These are phyloP conservation scores for Ganoderma meredithae DNA, from an alignment of 1,284 basidiomycete species.

Conservation along the genomic window DNA sequence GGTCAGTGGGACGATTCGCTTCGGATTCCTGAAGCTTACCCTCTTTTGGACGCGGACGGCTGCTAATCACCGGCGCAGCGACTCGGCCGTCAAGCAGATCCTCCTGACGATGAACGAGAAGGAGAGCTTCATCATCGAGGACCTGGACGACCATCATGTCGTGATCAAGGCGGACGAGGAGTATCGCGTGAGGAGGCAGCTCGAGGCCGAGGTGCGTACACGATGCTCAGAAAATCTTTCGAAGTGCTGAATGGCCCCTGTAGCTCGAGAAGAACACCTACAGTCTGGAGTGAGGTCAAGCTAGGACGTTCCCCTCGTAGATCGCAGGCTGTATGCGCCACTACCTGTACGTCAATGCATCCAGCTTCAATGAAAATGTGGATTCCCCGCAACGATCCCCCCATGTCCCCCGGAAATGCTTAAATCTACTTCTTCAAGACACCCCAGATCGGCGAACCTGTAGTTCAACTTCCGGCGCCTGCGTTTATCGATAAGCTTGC, in stretches of 20 bases:
- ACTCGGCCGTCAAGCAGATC: slow-evolving; percentile 92
- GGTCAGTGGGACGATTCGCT: slow-evolving; percentile 51
- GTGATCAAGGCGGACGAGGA: slow-evolving; percentile 86
- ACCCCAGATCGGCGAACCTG: too few species aligned
- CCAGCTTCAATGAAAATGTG: neutral
- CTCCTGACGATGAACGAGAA: slow-evolving; percentile 84
- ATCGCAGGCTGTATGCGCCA: neutral
- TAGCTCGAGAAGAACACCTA: slow-evolving; percentile 52
- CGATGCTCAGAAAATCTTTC: neutral
- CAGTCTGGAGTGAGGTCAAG: slow-evolving; percentile 42
- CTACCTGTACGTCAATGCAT: slow-evolving; percentile 8
- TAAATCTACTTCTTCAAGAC: neutral
- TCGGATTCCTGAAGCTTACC: neutral
- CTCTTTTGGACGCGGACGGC: slow-evolving; percentile 8
- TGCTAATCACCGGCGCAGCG: slow-evolving; percentile 80
- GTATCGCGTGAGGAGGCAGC: slow-evolving; percentile 71
- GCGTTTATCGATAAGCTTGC: slow-evolving; percentile 1
- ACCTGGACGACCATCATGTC: slow-evolving; percentile 86
- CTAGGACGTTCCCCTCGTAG: too few species aligned
- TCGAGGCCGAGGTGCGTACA: slow-evolving; percentile 77
- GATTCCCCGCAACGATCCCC: too few species aligned
- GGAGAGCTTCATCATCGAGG: slow-evolving; percentile 49
- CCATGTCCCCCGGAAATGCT: neutral
- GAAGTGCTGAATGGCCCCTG: neutral
- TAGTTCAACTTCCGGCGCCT: too few species aligned